Conservation (phyloP, 371 early-diverging fungal genomes). For the Entomophthora muscae region DNA sequence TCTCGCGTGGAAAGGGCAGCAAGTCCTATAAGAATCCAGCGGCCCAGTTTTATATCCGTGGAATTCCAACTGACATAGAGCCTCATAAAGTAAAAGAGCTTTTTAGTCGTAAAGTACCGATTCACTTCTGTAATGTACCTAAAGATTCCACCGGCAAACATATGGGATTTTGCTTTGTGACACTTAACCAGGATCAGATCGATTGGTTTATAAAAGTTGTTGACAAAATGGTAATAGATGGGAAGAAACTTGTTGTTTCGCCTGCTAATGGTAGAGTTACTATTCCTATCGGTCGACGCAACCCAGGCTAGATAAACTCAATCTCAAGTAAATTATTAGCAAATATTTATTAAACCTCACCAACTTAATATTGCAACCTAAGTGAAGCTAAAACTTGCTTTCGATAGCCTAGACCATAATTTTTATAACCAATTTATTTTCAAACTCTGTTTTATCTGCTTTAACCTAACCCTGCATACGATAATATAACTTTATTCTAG, state of each 20-base stretch:
- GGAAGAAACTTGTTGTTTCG: neutral
- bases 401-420: too few relatives aligned
- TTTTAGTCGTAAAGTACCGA: slow-evolving; percentile 1
- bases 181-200: neutral
- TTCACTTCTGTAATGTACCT: slow-evolving; percentile 6
- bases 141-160: neutral
- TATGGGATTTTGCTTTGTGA: slow-evolving; percentile 1
- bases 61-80: neutral
- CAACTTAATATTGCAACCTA: too few relatives aligned
- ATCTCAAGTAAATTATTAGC: too few relatives aligned
- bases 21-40: neutral
- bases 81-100: neutral
- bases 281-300: neutral
- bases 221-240: neutral
- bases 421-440: too few relatives aligned
- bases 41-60: neutral
- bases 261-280: neutral
- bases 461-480: too few relatives aligned
- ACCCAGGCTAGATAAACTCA: neutral
- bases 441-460: too few relatives aligned
- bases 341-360: too few relatives aligned
- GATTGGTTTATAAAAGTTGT: slow-evolving; percentile 2
- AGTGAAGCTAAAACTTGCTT: too few relatives aligned
- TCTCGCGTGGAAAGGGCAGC: neutral
- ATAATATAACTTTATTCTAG: too few relatives aligned